These are phyloP conservation scores for Triticum aestivum DNA, from an alignment of 176 grass and related monocot genomes.

Conservation along the genomic window IWGSC_CS_RefSeq_v2.1 NC_057808.1:533813077-533813576, in stretches of 20 bases:
- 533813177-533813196: background rate
- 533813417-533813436: conserved; percentile 38
- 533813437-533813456: conserved; percentile 56
- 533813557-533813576: conserved; percentile 56
- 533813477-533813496: conserved; percentile 41
- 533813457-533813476: conserved; percentile 42
- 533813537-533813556: conserved; percentile 13
- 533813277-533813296: background rate
- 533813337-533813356: background rate
- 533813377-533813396: background rate
- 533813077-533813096: background rate
- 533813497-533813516: conserved; percentile 21
- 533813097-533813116: background rate
- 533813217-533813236: background rate
- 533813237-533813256: background rate
- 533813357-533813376: conserved; percentile 4
- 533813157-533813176: background rate
- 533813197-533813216: background rate
- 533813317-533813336: background rate
- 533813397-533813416: conserved; percentile 50
- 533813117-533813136: background rate
- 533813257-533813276: background rate
- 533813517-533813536: conserved; percentile 29
- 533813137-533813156: background rate
- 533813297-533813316: background rate